Evolutionary conservation across 257 asterid species (phyloP).

Genomic region (Sherardia arvensis): DNA sequence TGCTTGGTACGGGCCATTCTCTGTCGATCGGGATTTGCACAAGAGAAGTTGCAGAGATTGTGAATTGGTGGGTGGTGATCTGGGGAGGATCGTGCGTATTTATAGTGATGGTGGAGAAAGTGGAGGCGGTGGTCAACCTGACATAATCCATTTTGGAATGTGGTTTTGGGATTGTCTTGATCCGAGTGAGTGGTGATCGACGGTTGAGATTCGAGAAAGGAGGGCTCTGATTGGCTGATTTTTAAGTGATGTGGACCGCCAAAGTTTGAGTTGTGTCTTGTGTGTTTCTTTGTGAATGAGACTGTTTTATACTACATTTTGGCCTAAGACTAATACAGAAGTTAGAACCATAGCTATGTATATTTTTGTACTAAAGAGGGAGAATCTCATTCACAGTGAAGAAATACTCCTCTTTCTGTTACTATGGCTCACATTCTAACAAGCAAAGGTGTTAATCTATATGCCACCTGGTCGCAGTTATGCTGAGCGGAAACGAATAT

Average conservation of each 20-base stretch:
- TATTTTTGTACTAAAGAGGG: no score
- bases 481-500: no score
- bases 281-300: not conserved
- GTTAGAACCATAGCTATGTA: no score
- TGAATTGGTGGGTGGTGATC: not conserved
- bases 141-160: not conserved
- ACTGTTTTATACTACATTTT: no score
- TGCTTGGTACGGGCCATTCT: not conserved
- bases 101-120: not conserved
- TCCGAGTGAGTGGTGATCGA: not conserved
- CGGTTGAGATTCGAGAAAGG: not conserved
- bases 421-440: no score
- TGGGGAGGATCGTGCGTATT: not conserved
- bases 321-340: no score
- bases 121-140: not conserved
- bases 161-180: not conserved
- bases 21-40: not conserved
- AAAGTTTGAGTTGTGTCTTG: not conserved
- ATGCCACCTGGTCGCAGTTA: no score
- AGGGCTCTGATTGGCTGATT: not conserved
- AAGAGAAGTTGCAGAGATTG: no score
- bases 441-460: no score
- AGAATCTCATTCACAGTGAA: no score
- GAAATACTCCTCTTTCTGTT: no score
- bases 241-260: not conserved